Evolutionary conservation across 495 filamentous ascomycete genomes (phyloP).

Genomic region (Filosporella fistucella): DNA sequence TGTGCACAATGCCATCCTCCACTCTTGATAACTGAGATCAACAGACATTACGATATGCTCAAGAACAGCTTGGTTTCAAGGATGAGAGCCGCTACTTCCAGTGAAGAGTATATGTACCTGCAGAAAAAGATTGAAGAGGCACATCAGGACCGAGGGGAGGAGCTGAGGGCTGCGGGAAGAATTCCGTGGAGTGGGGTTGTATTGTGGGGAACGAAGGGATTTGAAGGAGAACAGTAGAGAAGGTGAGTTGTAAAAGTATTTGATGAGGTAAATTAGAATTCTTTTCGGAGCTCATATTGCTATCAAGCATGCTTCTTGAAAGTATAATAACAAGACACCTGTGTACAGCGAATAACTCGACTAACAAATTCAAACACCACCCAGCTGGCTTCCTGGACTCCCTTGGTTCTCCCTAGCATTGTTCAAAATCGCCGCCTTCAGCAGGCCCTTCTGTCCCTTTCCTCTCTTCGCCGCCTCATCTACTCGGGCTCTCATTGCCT

Average conservation of each 20-base stretch:
- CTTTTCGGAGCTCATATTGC: too few relatives aligned
- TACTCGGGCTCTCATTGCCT: conserved; percentile 3
- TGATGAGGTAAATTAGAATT: too few relatives aligned
- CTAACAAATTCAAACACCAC: neutral
- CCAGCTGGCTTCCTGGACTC: neutral
- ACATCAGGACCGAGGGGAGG: neutral
- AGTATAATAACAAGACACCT: too few relatives aligned
- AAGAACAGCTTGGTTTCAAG: conserved; percentile 11
- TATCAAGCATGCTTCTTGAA: too few relatives aligned
- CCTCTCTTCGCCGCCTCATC: conserved; percentile 1
- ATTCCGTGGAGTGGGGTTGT: conserved; percentile 18
- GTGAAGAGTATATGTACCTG: neutral
- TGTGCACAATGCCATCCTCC: conserved; percentile 26
- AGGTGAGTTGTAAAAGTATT: too few relatives aligned
- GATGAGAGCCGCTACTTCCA: conserved; percentile 11
- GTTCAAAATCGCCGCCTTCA: conserved; percentile 15
- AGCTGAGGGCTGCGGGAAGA: conserved; percentile 8
- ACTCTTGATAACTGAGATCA: conserved; percentile 9
- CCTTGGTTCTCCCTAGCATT: neutral
- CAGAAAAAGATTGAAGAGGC: conserved; percentile 1
- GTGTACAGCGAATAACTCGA: neutral
- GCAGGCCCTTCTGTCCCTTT: conserved; percentile 2
- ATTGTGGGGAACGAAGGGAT: neutral
- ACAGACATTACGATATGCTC: conserved; percentile 1
- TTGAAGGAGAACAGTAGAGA: too few relatives aligned